Base-by-base conservation (phyloP, 2,329 filamentous ascomycete species). In the Talaromyces sp. region DNA sequence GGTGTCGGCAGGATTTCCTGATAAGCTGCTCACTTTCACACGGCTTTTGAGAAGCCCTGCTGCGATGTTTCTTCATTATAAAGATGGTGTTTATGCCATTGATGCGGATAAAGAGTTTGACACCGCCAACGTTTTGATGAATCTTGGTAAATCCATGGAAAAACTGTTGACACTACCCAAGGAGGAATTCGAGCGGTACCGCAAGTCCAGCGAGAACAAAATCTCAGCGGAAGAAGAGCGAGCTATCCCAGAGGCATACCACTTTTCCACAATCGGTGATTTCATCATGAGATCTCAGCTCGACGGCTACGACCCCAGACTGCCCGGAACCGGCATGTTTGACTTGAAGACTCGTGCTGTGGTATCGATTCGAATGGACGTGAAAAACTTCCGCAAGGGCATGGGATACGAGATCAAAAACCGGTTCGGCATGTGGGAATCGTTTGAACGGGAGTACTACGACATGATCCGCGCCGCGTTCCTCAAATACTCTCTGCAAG, bases 391-490 rank as follows among this genome's bases (percentile, higher is more conserved):
- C 70, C 83, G 94, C 66, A 82, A 88, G 56, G 92, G 92, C 31
- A 79, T 88, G 12, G 93, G 91, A 2, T 99, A 99, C 73, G 91
- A 99, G 75, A 92, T 99, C 68, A 88, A 87, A 63, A 77, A 82
- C 44, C 86, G 86, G 0, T 86, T 87, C 59, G 96, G 96, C 16
- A 82, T 87, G 62, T 99, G 85, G 82, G 89, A 96, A 73, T 98
- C 94, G 0, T 99, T 89, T 73, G 95, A 99, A 77, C 87, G 93
- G 62, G 96, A 99, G 71, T 97, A 95, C 74, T 96, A 89, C 73
- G 95, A 99, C 75, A 96, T 99, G 92, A 94, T 96, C 63, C 86
- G 96, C 59, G 86, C 93, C 1, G 95, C 94, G 0, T 94, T 99
- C 78, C 81, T 99, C 60, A 99, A 99, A 72, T 99, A 99, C 75